Evolutionary conservation across 768 basidiomycete genomes (phyloP).

Genomic region (Boletus sp.): DNA sequence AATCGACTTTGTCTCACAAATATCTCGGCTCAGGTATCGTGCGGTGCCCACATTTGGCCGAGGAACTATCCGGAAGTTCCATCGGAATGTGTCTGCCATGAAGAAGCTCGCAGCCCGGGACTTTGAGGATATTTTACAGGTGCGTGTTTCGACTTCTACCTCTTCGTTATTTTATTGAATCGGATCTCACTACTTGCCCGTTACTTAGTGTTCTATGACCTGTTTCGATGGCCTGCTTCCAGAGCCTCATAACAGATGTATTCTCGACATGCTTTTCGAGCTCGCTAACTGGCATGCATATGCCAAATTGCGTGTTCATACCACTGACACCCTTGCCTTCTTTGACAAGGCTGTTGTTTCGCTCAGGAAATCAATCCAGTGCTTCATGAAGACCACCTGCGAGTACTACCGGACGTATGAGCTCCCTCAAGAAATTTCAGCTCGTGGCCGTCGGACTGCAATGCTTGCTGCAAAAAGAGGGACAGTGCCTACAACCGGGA

Average conservation of each 20-base stretch:
- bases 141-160: too few species aligned
- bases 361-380: not conserved
- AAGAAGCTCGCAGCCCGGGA: not conserved
- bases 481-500: not conserved
- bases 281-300: constrained; percentile 18
- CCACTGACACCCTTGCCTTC: not conserved
- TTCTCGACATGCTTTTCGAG: constrained; percentile 14
- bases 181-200: too few species aligned
- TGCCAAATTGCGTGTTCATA: constrained; percentile 8
- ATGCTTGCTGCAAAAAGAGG: not conserved
- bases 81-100: not conserved
- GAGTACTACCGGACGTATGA: not conserved
- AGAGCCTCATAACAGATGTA: not conserved
- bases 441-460: not conserved
- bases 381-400: not conserved
- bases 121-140: not conserved
- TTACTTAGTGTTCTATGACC: not conserved
- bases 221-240: constrained; percentile 2
- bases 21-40: not conserved
- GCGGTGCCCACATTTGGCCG: not conserved
- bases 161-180: too few species aligned
- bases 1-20: not conserved
- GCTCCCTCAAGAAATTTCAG: not conserved
- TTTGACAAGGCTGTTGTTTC: not conserved
- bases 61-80: not conserved